These are phyloP conservation scores for Hypoxylon intermedium DNA, from an alignment of 495 filamentous ascomycete species.

Conservation along the genomic window DNA sequence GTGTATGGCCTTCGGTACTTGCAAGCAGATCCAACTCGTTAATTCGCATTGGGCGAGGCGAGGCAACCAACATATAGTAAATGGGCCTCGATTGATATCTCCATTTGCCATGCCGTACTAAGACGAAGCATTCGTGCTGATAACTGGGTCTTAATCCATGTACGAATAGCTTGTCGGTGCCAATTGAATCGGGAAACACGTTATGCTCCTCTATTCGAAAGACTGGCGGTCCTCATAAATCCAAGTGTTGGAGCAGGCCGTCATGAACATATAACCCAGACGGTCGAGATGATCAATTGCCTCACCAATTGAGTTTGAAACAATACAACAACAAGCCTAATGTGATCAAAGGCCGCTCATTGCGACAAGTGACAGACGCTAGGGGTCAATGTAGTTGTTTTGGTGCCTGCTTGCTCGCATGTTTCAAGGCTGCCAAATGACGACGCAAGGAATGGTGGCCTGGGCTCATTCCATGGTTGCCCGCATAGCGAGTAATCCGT, in stretches of 20 bases:
- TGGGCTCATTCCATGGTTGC: constrained; percentile 1
- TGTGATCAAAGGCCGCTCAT: neutral
- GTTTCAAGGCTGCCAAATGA: constrained; percentile 9
- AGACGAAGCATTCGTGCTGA: constrained; percentile 22
- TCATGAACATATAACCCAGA: neutral
- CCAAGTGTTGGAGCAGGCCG: neutral
- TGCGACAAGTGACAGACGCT: neutral
- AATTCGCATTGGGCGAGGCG: too few species aligned
- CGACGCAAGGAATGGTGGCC: neutral
- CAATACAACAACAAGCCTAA: neutral
- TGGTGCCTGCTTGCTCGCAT: constrained; percentile 2
- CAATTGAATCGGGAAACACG: constrained; percentile 21
- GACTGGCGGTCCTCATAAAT: neutral
- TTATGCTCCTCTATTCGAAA: neutral
- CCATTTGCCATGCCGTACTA: constrained; percentile 13
- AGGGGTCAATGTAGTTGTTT: neutral
- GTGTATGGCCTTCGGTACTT: constrained; percentile 22
- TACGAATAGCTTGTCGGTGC: constrained; percentile 11
- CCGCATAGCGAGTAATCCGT: constrained; percentile 7
- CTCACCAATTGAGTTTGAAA: constrained; percentile 19
- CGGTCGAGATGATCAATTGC: neutral
- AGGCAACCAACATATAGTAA: too few species aligned
- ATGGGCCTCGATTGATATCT: constrained; percentile 1
- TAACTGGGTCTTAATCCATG: constrained; percentile 32
- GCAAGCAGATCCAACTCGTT: constrained; percentile 10